Conservation (phyloP, 176 grass and related monocot species). For the Tillandsia fasciculata region DNA sequence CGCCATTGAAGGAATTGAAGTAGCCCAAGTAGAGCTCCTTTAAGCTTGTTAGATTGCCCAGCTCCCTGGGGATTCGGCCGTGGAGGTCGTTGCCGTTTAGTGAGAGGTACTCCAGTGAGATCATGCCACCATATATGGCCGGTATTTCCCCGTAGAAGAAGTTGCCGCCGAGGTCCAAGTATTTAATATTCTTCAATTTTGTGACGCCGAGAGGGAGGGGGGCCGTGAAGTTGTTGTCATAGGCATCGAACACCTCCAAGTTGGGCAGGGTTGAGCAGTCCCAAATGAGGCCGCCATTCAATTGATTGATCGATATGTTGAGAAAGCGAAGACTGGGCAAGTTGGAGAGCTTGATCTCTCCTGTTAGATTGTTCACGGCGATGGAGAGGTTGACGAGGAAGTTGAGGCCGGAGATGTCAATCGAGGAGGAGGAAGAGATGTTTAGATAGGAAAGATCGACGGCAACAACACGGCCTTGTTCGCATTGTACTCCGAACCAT, state of each 20-base stretch:
- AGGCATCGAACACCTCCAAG: slow-evolving; percentile 83
- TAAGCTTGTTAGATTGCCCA: slow-evolving; percentile 63
- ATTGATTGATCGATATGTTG: slow-evolving; percentile 69
- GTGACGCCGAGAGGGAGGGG: slow-evolving; percentile 43
- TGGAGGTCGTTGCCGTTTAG: slow-evolving; percentile 83
- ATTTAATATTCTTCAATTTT: slow-evolving; percentile 34
- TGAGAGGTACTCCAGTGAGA: slow-evolving; percentile 67
- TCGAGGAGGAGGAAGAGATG: slow-evolving; percentile 39
- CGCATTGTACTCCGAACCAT: slow-evolving; percentile 66
- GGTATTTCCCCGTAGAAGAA: slow-evolving; percentile 70
- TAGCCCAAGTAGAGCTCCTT: slow-evolving; percentile 78
- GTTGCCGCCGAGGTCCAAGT: slow-evolving; percentile 91
- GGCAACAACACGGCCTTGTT: slow-evolving; percentile 39
- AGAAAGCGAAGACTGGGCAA: slow-evolving; percentile 43
- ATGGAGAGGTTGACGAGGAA: slow-evolving; percentile 54
- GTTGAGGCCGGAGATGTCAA: slow-evolving; percentile 30
- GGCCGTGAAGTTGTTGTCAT: slow-evolving; percentile 90
- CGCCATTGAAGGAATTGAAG: slow-evolving; percentile 69
- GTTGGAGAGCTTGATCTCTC: slow-evolving; percentile 18
- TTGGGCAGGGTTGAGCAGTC: slow-evolving; percentile 36
- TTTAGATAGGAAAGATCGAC: slow-evolving; percentile 70
- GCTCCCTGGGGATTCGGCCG: slow-evolving; percentile 48
- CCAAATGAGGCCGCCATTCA: slow-evolving; percentile 60
- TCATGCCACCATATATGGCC: slow-evolving; percentile 47
- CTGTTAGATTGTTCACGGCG: slow-evolving; percentile 60